Evolutionary conservation across 2,329 filamentous ascomycete species (phyloP), one percentile per base, ranked within the genome.

Genomic region (Coniochaeta sp.): DNA sequence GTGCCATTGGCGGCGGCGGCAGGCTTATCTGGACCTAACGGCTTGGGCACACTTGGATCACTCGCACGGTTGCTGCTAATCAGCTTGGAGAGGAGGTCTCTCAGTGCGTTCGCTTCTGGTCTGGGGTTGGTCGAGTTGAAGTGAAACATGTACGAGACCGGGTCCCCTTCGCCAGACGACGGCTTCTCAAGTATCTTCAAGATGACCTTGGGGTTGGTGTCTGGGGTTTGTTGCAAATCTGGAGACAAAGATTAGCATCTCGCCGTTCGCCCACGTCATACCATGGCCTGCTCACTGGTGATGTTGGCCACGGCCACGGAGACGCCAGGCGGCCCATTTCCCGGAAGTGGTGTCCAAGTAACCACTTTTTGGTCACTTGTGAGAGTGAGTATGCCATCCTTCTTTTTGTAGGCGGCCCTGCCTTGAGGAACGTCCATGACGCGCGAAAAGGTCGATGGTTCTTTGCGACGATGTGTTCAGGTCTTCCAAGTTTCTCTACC

Each of bases 201-300:
- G 78, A 96, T 96, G 50, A 95, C 91, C 75, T 96, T 96, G 16
- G 90, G 76, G 31, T 83, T 85, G n/a, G 78, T 85, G 54, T 90
- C 89, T 12, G 94, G 91, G 1, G 94, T 97, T 67, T 97, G 92
- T 68, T 99, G 92, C 48, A 99, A 81, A 71, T 97, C 89, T 94
- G 20, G 9, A 27, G 5, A 10, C 4, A 7, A 18, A 24, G 22
- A 26, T 49, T 14, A 49, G 47, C 47, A 35, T 38, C 22, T 4
- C 5, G 27, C 27, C 22, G 30, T 3, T 50, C 45, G 50, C 35
- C 18, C 49, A 20, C 16, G 14, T 26, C 20, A 13, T 30, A 12
- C 14, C 8, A 26, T 3, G 9, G 20, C 12, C 56, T 50, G 16
- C 85, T 65, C 76, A 94, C 89, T 96, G 49, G 86, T 90, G 63